Evolutionary conservation across 176 grass and related monocot genomes (phyloP).

Genomic region (Rhipidocladum racemiflorum): DNA sequence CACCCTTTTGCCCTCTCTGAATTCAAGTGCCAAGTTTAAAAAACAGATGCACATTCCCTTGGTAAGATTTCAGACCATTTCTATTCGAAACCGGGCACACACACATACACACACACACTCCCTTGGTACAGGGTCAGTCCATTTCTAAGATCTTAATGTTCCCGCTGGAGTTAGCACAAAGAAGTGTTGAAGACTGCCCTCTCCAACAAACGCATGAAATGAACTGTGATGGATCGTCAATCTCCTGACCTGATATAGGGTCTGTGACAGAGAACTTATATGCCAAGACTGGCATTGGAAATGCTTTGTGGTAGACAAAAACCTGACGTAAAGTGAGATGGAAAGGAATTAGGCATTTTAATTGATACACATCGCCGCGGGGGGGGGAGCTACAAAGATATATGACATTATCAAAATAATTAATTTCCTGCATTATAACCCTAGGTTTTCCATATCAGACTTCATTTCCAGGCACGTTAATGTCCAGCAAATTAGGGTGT

Average conservation of each 20-base stretch:
- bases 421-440: background rate
- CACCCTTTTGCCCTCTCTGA: background rate
- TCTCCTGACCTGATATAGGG: constrained; percentile 84
- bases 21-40: background rate
- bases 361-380: background rate
- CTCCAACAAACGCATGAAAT: constrained; percentile 95
- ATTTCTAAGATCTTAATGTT: constrained; percentile 95
- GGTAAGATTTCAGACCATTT: constrained; percentile 53
- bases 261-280: constrained; percentile 84
- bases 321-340: constrained; percentile 52
- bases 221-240: constrained; percentile 80
- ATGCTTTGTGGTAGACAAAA: constrained; percentile 91
- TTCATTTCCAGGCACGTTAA: background rate
- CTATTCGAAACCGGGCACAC: constrained; percentile 17
- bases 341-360: constrained; percentile 14
- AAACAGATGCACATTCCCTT: background rate
- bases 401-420: background rate
- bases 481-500: background rate
- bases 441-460: background rate
- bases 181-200: constrained; percentile 71
- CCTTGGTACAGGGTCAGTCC: constrained; percentile 40
- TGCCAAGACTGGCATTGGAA: constrained; percentile 88
- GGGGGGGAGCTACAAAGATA: background rate
- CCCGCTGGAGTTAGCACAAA: constrained; percentile 88
- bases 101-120: background rate